Conservation (phyloP, 805 yeast species). For the Candida oleophila region DNA sequence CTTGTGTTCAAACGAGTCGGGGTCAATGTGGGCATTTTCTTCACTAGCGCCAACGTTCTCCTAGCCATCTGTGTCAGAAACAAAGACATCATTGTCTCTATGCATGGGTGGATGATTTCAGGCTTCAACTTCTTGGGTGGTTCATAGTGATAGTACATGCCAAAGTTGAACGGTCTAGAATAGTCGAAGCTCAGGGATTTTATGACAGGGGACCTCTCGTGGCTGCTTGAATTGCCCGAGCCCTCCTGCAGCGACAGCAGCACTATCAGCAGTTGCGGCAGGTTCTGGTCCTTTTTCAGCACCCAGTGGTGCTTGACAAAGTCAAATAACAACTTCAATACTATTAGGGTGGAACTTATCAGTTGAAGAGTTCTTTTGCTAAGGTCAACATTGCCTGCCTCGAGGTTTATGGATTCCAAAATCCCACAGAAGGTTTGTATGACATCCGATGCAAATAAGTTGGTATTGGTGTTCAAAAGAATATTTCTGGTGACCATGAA, state of each 20-base stretch:
- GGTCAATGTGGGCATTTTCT: slow-evolving; percentile 2
- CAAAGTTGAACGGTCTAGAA: slow-evolving; percentile 16
- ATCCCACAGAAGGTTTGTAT: slow-evolving; percentile 20
- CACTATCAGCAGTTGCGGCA: slow-evolving; percentile 2
- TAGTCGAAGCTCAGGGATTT: slow-evolving; percentile 6
- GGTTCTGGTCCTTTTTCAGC: slow-evolving; percentile 1
- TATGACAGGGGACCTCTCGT: slow-evolving; percentile 7
- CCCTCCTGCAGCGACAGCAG: slow-evolving; percentile 3
- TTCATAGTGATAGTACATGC: slow-evolving; percentile 28
- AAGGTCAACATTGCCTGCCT: slow-evolving; percentile 18
- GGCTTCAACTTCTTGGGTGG: slow-evolving; percentile 26
- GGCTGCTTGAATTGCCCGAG: slow-evolving; percentile 6
- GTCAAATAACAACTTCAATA: slow-evolving; percentile 29
- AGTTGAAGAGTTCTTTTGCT: slow-evolving; percentile 29
- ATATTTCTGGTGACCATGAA: slow-evolving; percentile 31
- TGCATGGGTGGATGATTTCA: slow-evolving; percentile 15
- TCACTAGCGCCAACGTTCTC: slow-evolving; percentile 27
- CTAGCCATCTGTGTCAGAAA: slow-evolving; percentile 29
- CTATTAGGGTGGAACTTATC: slow-evolving; percentile 29
- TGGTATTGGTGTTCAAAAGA: slow-evolving; percentile 14
- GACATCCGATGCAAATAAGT: slow-evolving; percentile 17
- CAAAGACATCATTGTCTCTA: slow-evolving; percentile 30
- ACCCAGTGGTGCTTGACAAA: slow-evolving; percentile 31
- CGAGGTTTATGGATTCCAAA: slow-evolving; percentile 24
- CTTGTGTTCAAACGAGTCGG: background rate